Conservation (phyloP, 495 filamentous ascomycete species). For the Aspergillus indologenus region DNA sequence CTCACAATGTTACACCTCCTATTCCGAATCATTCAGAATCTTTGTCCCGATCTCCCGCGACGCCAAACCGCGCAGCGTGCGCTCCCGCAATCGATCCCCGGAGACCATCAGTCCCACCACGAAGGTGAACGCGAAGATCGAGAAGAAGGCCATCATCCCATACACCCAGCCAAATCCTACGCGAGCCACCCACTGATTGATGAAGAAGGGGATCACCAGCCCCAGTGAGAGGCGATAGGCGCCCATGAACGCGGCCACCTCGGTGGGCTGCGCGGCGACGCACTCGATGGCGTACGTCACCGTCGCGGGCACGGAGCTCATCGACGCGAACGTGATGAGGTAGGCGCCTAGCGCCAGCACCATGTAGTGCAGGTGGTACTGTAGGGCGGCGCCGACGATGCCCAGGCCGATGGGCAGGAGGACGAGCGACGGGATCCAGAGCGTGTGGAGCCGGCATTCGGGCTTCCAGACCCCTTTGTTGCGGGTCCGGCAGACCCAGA, state of each 20-base stretch:
- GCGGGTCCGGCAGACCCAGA: slow-evolving; percentile 32
- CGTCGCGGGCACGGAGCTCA: slow-evolving; percentile 40
- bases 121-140: slow-evolving; percentile 30
- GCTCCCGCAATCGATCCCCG: not conserved
- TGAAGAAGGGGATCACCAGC: slow-evolving; percentile 46
- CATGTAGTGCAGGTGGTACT: slow-evolving; percentile 49
- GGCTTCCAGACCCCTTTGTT: slow-evolving; percentile 47
- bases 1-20: too few relatives aligned
- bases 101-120: slow-evolving; percentile 29
- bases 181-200: slow-evolving; percentile 42
- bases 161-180: slow-evolving; percentile 51
- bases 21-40: not conserved
- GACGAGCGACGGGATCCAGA: slow-evolving; percentile 44
- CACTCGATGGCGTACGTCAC: slow-evolving; percentile 51
- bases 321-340: slow-evolving; percentile 40
- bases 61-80: not conserved
- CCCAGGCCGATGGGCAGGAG: slow-evolving; percentile 47
- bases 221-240: slow-evolving; percentile 43
- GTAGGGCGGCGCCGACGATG: slow-evolving; percentile 44
- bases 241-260: slow-evolving; percentile 41
- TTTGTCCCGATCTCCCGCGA: not conserved
- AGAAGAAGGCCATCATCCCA: slow-evolving; percentile 51
- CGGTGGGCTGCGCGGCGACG: slow-evolving; percentile 39
- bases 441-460: slow-evolving; percentile 49
- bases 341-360: slow-evolving; percentile 46